Evolutionary conservation across 495 filamentous ascomycete genomes (phyloP), one percentile per base, ranked within the genome.

Genomic region (Penicillium goetzii): DNA sequence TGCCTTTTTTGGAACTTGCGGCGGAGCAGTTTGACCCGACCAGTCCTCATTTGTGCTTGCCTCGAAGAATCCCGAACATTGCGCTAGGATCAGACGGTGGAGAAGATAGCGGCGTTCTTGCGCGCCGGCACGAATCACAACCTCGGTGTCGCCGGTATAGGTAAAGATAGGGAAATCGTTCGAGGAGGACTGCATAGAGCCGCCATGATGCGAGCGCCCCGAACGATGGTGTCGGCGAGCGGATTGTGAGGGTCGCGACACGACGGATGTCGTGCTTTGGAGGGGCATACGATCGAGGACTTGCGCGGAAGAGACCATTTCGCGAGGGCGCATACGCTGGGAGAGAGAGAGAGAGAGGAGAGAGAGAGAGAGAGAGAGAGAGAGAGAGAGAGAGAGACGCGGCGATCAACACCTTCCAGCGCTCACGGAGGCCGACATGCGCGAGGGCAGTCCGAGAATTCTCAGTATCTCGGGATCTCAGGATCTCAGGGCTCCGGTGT

Each of bases 111-210:
- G 85, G 71, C 88, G 88, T 75, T 93, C 90, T 64, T 89, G 88
- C 40, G 87, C 82, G 54, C 86, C 87, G 23, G 83, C 86, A 61
- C 83, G 81, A 62, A 97, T 87, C 41, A 94, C 70, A 63, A 97
- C 91, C 79, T 97, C 93, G 66, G 96, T 91, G 74, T 97, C 92
- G 70, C 93, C 93, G 26, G 88, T 92, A 63, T 96, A 89, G 43
- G 87, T 89, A 76, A 97, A 97, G 63, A 94, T 81, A 32, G 93
- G 93, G 72, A 97, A 97, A 65, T 96, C 92, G 72, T 97, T 97
- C 72, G 91, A 89, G 50, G 89, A 85, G 41, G 86, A 77, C 73
- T 89, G 89, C 14, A 86, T 81, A 50, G 81, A 80, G 66, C 90
- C 90, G 41, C 92, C 92, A 74, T 90, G 86, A 70, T 93, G 90